A percentile compares a stretch with the other conserved stretches of the same genome.
Conservation (phyloP, 2,329 filamentous ascomycete genomes). For the Cladosporium sp. region DNA sequence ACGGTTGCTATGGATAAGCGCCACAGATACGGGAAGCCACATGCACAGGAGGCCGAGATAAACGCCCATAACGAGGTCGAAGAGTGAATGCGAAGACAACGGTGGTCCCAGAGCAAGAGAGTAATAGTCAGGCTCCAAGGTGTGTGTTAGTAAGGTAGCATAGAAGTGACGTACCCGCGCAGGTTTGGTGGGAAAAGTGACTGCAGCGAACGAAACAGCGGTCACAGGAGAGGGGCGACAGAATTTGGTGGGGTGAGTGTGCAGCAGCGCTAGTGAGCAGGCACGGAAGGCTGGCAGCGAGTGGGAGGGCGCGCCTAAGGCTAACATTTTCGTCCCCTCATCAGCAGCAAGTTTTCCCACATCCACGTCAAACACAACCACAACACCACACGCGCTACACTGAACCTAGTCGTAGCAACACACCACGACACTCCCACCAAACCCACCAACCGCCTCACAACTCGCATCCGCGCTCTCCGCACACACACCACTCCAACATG, state of each 20-base stretch:
- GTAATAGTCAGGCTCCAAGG: neutral
- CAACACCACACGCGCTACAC: conserved; percentile 6
- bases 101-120: neutral
- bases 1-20: conserved; percentile 9
- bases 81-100: neutral
- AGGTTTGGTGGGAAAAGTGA: neutral
- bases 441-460: neutral
- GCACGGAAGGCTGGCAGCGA: neutral
- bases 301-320: conserved; percentile 7
- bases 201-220: neutral
- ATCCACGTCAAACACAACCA: conserved; percentile 3
- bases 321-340: neutral
- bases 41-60: neutral
- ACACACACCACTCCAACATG: conserved; percentile 15
- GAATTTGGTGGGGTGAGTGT: neutral
- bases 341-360: conserved; percentile 6
- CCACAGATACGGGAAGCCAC: neutral
- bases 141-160: neutral
- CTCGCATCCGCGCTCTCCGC: conserved; percentile 4
- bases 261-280: neutral
- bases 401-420: conserved; percentile 6
- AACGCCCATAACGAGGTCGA: neutral
- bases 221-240: neutral
- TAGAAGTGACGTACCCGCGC: neutral
- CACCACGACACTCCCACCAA: neutral